Base-by-base conservation (phyloP, 140 eudicot genomes). In the Cichorium intybus region DNA sequence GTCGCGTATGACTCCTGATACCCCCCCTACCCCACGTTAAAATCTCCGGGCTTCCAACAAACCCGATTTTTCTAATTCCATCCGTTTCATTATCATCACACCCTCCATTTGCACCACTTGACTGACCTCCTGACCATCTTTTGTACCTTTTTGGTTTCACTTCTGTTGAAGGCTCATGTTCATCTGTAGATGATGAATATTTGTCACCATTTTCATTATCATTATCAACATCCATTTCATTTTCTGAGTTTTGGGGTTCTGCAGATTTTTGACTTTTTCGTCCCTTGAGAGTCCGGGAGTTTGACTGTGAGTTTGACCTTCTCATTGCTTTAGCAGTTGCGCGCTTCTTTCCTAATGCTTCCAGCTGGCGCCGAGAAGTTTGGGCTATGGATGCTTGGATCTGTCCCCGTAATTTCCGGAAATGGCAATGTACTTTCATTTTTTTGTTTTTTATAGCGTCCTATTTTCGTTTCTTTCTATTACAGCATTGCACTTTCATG, bases 311-410 rank as follows among this genome's bases (percentile, higher is more conserved):
- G n/a, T n/a, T n/a, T n/a, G n/a, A 72, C 62, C 85, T 73, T 75
- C 84, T 83, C 1, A 58, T 72, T 33, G 73, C 80, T 80, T 84
- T 82, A 11, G 79, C 83, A 51, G 49, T 60, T 27, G 87, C 70
- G 9, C 89, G 80, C 34, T 88, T 92, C 68, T 67, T 88, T 21
- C 92, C 91, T 64, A 92, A 68, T 69, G 95, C 98, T 77, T 92
- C 98, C 33, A 88, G 64, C 64, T 92, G 98, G 31, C 98, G 84
- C 12, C 83, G 84, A 21, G 77, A 76, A 33, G 98, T 92, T 69
- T 92, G 83, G 34, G 95, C 96, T 48, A 88, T 85, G 10, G 87
- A 79, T 49, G 80, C 96, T 79, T 92, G 98, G 46, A 92, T 92
- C 98, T 92, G 85, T 52, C 7, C 33, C 49, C 21, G 15, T 17